These are phyloP conservation scores for Vigna angularis DNA, from an alignment of 306 rosid genomes.

Conservation along the genomic window DNA sequence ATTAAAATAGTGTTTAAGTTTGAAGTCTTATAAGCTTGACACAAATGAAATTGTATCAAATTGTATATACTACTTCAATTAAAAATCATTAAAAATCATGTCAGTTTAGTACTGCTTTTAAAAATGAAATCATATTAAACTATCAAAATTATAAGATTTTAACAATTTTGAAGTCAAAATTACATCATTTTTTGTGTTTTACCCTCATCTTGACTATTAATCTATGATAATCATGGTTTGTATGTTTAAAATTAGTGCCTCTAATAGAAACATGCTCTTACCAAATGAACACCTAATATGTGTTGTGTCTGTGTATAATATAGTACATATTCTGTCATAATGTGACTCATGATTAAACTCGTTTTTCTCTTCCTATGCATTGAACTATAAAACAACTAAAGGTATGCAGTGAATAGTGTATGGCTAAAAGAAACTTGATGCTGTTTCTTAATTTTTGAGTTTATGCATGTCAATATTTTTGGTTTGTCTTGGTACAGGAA, in stretches of 20 bases:
- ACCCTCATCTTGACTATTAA: background rate
- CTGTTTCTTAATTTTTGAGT: background rate
- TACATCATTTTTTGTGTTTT: too few relatives aligned
- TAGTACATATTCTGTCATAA: background rate
- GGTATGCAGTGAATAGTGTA: background rate
- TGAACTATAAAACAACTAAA: background rate
- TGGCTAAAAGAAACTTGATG: background rate
- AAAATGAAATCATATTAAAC: too few relatives aligned
- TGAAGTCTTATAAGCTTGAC: too few relatives aligned
- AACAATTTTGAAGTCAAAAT: too few relatives aligned
- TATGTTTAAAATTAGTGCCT: background rate
- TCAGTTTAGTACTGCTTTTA: too few relatives aligned
- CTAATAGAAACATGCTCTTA: background rate
- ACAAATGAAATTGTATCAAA: too few relatives aligned
- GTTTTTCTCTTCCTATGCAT: background rate
- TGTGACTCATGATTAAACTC: background rate
- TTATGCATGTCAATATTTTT: background rate
- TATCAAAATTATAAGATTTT: too few relatives aligned
- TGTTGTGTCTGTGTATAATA: background rate
- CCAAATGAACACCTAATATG: background rate
- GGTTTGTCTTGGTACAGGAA: constrained; percentile 26
- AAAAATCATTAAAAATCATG: too few relatives aligned
- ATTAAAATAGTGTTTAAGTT: too few relatives aligned
- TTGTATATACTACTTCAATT: too few relatives aligned
- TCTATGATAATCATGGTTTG: background rate